Conservation (phyloP, 2,329 filamentous ascomycete species). For the Plectosphaerella cucumerina region DNA sequence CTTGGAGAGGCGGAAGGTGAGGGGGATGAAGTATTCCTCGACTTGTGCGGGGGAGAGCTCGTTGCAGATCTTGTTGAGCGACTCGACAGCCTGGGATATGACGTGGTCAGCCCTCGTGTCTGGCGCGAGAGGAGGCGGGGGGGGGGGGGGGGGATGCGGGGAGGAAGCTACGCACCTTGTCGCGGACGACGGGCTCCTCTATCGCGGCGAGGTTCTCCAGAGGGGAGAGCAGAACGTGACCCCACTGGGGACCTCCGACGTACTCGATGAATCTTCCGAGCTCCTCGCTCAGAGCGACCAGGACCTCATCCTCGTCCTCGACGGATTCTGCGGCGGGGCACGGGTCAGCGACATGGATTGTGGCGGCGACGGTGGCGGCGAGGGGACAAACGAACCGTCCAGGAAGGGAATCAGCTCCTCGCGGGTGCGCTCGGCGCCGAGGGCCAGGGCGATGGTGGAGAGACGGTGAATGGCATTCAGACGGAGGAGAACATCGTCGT, state of each 20-base stretch:
- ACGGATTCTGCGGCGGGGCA: constrained; percentile 79
- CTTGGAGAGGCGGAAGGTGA: constrained; percentile 93
- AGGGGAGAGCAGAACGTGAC: constrained; percentile 92
- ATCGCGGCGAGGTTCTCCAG: constrained; percentile 97
- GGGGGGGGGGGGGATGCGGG: neutral
- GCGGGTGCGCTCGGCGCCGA: constrained; percentile 93
- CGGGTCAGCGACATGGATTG: constrained; percentile 10
- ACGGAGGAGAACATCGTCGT: constrained; percentile 96
- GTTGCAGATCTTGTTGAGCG: constrained; percentile 97
- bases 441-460: constrained; percentile 93
- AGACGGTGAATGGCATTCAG: constrained; percentile 98
- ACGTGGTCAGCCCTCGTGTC: neutral
- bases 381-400: constrained; percentile 66
- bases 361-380: constrained; percentile 2
- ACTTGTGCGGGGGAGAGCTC: constrained; percentile 88
- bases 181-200: constrained; percentile 93
- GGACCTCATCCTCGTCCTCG: constrained; percentile 97
- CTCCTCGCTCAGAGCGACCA: constrained; percentile 95
- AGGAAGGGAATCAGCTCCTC: constrained; percentile 99
- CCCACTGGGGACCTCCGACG: constrained; percentile 88
- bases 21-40: constrained; percentile 95
- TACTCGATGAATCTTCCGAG: constrained; percentile 96
- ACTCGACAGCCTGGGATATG: constrained; percentile 84
- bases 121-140: neutral
- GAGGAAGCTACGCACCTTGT: constrained; percentile 67